Conservation (phyloP, 2,329 filamentous ascomycete genomes). For the Aspergillus transmontanensis region DNA sequence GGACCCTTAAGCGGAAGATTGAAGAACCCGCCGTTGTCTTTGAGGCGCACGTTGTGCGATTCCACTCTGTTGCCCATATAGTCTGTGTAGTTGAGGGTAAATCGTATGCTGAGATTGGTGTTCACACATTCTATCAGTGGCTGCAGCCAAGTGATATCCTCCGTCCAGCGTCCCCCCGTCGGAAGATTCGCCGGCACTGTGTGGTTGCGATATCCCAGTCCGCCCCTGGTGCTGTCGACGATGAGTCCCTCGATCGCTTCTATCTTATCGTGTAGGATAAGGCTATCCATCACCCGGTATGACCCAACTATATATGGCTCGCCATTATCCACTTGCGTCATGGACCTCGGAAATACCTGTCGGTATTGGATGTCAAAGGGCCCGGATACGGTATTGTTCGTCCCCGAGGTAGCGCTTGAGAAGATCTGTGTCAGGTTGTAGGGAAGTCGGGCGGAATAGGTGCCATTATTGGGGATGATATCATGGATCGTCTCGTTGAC, state of each 20-base stretch:
- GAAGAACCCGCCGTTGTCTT: too few species aligned
- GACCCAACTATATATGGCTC: slow-evolving; percentile 16
- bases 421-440: too few species aligned
- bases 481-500: not conserved
- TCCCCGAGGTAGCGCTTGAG: too few species aligned
- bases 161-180: slow-evolving; percentile 46
- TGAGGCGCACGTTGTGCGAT: too few species aligned
- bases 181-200: slow-evolving; percentile 37
- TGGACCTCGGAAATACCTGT: slow-evolving; percentile 14
- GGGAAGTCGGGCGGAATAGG: too few species aligned
- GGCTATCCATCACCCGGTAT: slow-evolving; percentile 32
- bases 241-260: slow-evolving; percentile 48
- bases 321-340: slow-evolving; percentile 8
- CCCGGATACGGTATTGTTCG: too few species aligned
- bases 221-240: slow-evolving; percentile 45
- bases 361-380: slow-evolving; percentile 45
- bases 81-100: too few species aligned
- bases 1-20: too few species aligned
- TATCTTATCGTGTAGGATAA: slow-evolving; percentile 38
- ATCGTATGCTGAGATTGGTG: slow-evolving; percentile 25
- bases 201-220: slow-evolving; percentile 52
- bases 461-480: slow-evolving; percentile 44
- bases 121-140: slow-evolving; percentile 50
- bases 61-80: too few species aligned
- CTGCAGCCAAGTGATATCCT: slow-evolving; percentile 53